phyloP scores from a whole-genome alignment of 768 basidiomycete species.

The Auricularia sp. region DNA sequence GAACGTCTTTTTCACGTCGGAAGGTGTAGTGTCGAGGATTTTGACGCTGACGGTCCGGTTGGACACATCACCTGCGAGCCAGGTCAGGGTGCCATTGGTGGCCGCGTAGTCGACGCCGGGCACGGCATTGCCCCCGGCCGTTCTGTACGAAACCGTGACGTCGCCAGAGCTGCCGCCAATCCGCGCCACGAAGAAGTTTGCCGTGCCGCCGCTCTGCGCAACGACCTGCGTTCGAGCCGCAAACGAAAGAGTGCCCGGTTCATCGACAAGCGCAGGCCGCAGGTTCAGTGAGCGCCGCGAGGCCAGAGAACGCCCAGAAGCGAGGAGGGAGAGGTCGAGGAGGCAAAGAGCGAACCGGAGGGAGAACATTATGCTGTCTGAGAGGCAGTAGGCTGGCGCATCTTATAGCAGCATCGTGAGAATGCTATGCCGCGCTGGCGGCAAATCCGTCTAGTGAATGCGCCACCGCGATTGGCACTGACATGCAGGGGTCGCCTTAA shows the following conservation, averaged over 20 bases:
- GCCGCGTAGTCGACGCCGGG: neutral
- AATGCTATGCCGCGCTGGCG: too few relatives aligned
- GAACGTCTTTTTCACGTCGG: neutral
- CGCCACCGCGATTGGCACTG: too few relatives aligned
- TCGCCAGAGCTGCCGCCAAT: neutral
- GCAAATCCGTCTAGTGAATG: too few relatives aligned
- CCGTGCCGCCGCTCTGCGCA: neutral
- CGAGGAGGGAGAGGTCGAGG: too few relatives aligned
- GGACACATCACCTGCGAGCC: neutral
- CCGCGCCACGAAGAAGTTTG: neutral
- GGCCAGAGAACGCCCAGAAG: too few relatives aligned
- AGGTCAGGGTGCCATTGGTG: neutral
- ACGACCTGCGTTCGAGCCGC: neutral
- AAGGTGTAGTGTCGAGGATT: neutral
- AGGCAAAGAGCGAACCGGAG: too few relatives aligned
- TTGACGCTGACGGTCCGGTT: neutral
- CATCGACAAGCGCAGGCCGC: neutral
- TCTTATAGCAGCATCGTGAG: too few relatives aligned
- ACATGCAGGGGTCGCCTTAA: too few relatives aligned
- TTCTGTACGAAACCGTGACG: neutral
- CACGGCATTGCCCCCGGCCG: neutral
- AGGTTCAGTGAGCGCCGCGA: too few relatives aligned
- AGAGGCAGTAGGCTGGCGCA: too few relatives aligned
- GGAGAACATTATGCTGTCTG: too few relatives aligned
- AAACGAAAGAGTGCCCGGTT: neutral